Base-by-base conservation (phyloP, 805 yeast species). In the Lipomyces sp. region DNA sequence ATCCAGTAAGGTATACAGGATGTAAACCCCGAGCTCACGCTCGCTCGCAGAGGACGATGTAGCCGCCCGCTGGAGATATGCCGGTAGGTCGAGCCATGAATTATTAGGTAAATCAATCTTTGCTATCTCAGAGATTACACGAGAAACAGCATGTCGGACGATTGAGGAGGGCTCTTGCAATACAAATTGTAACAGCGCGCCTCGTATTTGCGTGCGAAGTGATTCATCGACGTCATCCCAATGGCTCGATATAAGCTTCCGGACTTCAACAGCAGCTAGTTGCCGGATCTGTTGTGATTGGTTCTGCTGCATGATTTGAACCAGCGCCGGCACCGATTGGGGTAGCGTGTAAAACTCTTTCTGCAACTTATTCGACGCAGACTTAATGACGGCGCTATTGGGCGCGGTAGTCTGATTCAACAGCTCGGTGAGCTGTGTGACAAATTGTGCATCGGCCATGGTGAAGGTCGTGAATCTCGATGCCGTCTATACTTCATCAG, bases 241-340 rank as follows among this genome's bases (percentile, higher is more conserved):
- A 75, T 86, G 87, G 71, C 83, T 81, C 62, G 83, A 75, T 51
- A 93, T 86, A 75, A 90, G 85, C 78, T 95, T 95, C 80, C 97
- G 87, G 53, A 93, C 92, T 81, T 95, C 99, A 69, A 95, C 97
- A 69, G 97, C 96, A n/a, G 98, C 96, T 69, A 95, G 83, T 79
- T 92, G 97, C 75, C 90, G 89, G 73, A 93, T 77, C 74, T 90
- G 90, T 70, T 85, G 88, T 73, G 87, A 87, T 53, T 83, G 79
- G 72, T 88, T 87, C 71, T 82, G 83, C 78, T 90, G 92, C 75
- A 92, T 83, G 67, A 95, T 85, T 74, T 90, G 95, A 73, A 94
- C 81, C 77, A 94, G 82, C 10, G 97, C 88, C 24, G 97, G 95
- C 67, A 94, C 83, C 24, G 94, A 85, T 72, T 84, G 80, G 34